Percentiles rank a stretch among this genome's conserved stretches.
Conservation (phyloP, 805 yeast genomes). For the Jamesozyma piceae region DNA sequence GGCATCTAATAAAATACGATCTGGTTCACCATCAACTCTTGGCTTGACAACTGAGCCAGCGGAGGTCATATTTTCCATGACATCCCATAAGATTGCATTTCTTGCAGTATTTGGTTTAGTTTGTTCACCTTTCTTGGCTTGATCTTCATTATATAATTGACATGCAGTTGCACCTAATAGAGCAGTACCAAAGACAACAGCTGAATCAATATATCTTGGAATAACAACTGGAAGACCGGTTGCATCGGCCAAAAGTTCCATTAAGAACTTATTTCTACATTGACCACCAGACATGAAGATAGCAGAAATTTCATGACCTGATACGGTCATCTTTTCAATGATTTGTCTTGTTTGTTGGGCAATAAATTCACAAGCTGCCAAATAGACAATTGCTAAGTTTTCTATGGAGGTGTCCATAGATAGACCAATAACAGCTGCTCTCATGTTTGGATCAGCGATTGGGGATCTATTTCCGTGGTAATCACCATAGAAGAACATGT, state of each 20-base stretch:
- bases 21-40: slow-evolving; percentile 44
- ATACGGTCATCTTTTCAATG: slow-evolving; percentile 67
- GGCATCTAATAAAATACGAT: slow-evolving; percentile 58
- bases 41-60: slow-evolving; percentile 76
- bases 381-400: slow-evolving; percentile 73
- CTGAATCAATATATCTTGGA: slow-evolving; percentile 92
- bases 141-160: slow-evolving; percentile 39
- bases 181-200: slow-evolving; percentile 95
- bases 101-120: slow-evolving; percentile 23
- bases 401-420: slow-evolving; percentile 83
- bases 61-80: slow-evolving; percentile 78
- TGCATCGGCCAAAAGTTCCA: slow-evolving; percentile 85
- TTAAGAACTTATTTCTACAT: slow-evolving; percentile 81
- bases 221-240: slow-evolving; percentile 86
- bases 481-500: slow-evolving; percentile 90
- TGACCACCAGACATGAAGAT: slow-evolving; percentile 95
- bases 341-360: slow-evolving; percentile 97
- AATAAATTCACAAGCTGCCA: slow-evolving; percentile 93
- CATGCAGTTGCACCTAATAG: slow-evolving; percentile 92
- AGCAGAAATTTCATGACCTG: slow-evolving; percentile 69
- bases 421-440: slow-evolving; percentile 85
- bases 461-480: slow-evolving; percentile 95
- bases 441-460: slow-evolving; percentile 91
- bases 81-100: slow-evolving; percentile 62
- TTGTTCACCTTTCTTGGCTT: background rate